Conservation (phyloP, 306 rosid genomes). For the Mimosa pudica region DNA sequence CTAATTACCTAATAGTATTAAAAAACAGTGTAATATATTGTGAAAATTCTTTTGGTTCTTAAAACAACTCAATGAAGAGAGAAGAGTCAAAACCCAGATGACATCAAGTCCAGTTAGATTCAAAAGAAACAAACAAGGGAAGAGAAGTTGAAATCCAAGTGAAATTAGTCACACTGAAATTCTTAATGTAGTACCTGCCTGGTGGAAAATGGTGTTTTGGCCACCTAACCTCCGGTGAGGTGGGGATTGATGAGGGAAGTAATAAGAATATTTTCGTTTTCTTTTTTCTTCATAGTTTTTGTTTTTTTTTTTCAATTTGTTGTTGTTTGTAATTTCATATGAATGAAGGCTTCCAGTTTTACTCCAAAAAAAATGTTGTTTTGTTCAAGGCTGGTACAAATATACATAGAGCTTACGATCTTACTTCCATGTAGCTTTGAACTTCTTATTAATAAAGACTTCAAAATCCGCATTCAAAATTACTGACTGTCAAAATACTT, state of each 20-base stretch:
- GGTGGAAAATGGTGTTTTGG: neutral
- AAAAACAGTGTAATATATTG: slow-evolving; percentile 12
- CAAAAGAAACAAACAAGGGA: slow-evolving; percentile 1
- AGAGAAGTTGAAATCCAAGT: neutral
- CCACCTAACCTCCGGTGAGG: too few species aligned
- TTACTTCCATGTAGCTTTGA: slow-evolving; percentile 14
- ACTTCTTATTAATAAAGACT: slow-evolving; percentile 21
- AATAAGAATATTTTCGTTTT: too few species aligned
- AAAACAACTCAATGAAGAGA: slow-evolving; percentile 1
- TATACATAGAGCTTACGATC: neutral
- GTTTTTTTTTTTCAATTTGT: too few species aligned
- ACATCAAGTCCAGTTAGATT: neutral
- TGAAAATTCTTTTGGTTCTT: neutral
- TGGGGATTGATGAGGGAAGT: too few species aligned
- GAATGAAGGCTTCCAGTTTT: too few species aligned
- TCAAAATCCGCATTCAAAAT: neutral
- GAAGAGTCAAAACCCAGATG: neutral
- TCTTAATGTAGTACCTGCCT: slow-evolving; percentile 4
- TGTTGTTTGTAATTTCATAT: too few species aligned
- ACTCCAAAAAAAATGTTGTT: too few species aligned
- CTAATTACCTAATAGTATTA: slow-evolving; percentile 4
- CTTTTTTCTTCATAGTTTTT: too few species aligned
- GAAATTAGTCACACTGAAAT: slow-evolving; percentile 2
- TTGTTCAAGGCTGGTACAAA: neutral
- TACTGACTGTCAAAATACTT: slow-evolving; percentile 1